Evolutionary conservation across 495 filamentous ascomycete species (phyloP).

Genomic region (Geoglossum glabrum): DNA sequence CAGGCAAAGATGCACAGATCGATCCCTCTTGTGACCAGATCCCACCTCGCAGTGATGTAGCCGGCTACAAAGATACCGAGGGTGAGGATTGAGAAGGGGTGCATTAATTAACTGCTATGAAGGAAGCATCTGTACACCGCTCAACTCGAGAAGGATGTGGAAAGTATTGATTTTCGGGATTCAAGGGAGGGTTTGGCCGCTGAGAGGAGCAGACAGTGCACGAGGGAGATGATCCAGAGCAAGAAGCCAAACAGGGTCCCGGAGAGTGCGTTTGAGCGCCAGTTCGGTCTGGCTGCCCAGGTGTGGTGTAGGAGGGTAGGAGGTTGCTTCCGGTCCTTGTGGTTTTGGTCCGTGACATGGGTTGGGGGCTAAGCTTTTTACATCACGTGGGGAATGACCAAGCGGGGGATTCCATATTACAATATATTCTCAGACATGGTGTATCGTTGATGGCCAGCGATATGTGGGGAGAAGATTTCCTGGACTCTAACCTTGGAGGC

Average conservation of each 20-base stretch:
- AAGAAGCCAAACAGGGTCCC: background rate
- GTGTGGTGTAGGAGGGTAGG: background rate
- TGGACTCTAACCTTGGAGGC: too few species aligned
- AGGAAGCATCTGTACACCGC: background rate
- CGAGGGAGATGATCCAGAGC: background rate
- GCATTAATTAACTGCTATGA: conserved; percentile 44
- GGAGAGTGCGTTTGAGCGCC: background rate
- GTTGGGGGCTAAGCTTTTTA: background rate
- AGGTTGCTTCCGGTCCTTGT: background rate
- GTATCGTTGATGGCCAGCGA: too few species aligned
- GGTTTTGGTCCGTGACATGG: background rate
- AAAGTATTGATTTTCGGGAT: background rate
- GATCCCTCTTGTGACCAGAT: conserved; percentile 86
- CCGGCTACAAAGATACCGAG: conserved; percentile 97
- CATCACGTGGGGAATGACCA: background rate
- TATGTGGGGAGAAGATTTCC: too few species aligned
- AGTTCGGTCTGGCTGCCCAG: background rate
- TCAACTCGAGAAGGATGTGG: background rate
- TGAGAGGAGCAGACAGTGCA: background rate
- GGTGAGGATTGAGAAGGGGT: conserved; percentile 85
- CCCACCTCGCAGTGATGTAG: conserved; percentile 97
- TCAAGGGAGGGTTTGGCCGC: background rate
- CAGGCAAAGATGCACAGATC: conserved; percentile 92
- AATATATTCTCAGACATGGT: background rate
- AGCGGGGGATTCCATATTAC: background rate